A percentile compares a stretch with the other conserved stretches of the same genome.
Conservation (phyloP, 768 basidiomycete species). For the Clitopilus hobsonii region DNA sequence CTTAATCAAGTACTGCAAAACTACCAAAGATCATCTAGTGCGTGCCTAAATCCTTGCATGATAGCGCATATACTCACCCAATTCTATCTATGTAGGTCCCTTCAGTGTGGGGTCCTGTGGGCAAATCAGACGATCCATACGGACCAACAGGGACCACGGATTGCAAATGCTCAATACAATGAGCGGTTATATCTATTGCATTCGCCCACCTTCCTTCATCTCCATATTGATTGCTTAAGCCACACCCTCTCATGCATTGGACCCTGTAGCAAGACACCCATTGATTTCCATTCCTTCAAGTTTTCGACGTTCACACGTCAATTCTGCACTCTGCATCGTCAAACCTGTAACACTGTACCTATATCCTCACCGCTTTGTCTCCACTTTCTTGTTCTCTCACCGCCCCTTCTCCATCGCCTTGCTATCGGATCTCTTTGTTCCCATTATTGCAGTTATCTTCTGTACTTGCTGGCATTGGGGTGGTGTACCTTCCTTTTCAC, state of each 20-base stretch:
- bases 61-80: not conserved
- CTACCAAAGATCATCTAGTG: slow-evolving; percentile 77
- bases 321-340: not conserved
- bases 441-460: no score
- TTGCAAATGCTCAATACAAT: slow-evolving; percentile 56
- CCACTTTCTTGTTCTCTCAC: not conserved
- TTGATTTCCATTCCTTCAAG: not conserved
- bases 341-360: not conserved
- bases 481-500: not conserved
- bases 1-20: slow-evolving; percentile 91
- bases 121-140: slow-evolving; percentile 90
- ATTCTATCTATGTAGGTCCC: slow-evolving; percentile 61
- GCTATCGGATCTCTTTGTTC: not conserved
- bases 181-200: slow-evolving; percentile 10
- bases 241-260: not conserved
- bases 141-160: slow-evolving; percentile 57
- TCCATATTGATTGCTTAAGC: not conserved
- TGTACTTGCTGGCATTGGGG: no score
- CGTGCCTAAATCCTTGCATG: slow-evolving; percentile 10
- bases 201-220: not conserved
- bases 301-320: not conserved
- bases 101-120: slow-evolving; percentile 95
- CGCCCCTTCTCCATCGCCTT: no score
- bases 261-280: not conserved
- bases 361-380: not conserved